A percentile compares a stretch with the other conserved stretches of the same genome.
These are phyloP conservation scores for Hypericum androsaemum DNA, from an alignment of 345 rosid species.

Conservation along the genomic window DNA sequence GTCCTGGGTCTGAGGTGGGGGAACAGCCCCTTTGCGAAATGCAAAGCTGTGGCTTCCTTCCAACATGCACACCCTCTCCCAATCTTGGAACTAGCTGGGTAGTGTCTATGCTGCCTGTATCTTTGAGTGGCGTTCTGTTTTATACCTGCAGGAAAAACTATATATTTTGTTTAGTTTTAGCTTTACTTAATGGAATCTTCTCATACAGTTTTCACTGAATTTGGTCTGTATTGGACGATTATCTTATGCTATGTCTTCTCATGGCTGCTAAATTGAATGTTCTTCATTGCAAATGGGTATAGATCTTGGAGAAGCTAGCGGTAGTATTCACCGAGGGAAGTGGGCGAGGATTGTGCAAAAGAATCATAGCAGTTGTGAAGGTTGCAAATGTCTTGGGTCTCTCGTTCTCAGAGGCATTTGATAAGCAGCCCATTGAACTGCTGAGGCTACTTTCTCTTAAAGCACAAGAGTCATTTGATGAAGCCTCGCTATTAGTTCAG, in stretches of 20 bases:
- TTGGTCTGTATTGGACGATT: not conserved
- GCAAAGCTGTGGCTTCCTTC: too few species aligned
- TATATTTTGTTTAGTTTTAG: too few species aligned
- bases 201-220: too few species aligned
- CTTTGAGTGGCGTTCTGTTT: too few species aligned
- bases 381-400: slow-evolving; percentile 83
- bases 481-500: slow-evolving; percentile 74
- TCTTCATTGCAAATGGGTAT: slow-evolving; percentile 10
- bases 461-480: slow-evolving; percentile 96
- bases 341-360: slow-evolving; percentile 78
- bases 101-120: too few species aligned
- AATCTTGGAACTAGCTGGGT: too few species aligned
- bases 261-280: not conserved
- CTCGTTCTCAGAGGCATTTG: slow-evolving; percentile 80
- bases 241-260: not conserved
- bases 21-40: too few species aligned
- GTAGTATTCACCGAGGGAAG: slow-evolving; percentile 60
- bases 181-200: too few species aligned
- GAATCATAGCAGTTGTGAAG: slow-evolving; percentile 73
- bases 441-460: slow-evolving; percentile 91
- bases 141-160: too few species aligned
- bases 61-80: too few species aligned
- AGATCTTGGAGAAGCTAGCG: slow-evolving; percentile 75
- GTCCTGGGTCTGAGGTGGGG: too few species aligned
- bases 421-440: slow-evolving; percentile 76